Conservation (phyloP, 345 rosid species). For the Citrus sp. region DNA sequence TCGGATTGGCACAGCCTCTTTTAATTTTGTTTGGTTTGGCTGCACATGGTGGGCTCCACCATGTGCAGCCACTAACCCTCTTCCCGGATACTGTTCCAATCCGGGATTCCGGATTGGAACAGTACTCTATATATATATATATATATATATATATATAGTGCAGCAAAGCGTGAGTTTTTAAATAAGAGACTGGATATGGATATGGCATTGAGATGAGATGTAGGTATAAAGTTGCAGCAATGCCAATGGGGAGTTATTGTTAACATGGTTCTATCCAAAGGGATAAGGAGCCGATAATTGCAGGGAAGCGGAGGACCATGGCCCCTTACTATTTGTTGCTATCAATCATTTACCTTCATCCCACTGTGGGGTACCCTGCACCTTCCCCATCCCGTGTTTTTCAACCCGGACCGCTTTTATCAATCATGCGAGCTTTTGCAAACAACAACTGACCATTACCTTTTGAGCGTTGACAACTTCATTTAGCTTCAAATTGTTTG, state of each 20-base stretch:
- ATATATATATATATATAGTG: no score
- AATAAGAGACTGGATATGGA: neutral
- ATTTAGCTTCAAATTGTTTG: neutral
- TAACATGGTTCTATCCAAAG: slow-evolving; percentile 21
- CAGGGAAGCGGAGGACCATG: slow-evolving; percentile 16
- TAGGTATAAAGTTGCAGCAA: slow-evolving; percentile 19
- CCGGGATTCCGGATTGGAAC: no score
- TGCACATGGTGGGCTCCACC: no score
- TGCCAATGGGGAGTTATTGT: slow-evolving; percentile 24
- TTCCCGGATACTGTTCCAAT: no score
- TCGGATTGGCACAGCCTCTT: no score
- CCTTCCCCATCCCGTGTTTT: slow-evolving; percentile 12
- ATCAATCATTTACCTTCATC: slow-evolving; percentile 27
- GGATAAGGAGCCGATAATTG: slow-evolving; percentile 33
- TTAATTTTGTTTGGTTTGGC: no score
- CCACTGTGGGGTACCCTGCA: slow-evolving; percentile 12
- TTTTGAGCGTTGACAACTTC: neutral
- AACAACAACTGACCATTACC: neutral
- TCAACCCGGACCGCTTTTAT: slow-evolving; percentile 20
- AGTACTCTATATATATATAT: no score
- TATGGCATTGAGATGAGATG: slow-evolving; percentile 13
- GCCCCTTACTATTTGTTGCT: slow-evolving; percentile 23
- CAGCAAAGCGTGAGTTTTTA: neutral
- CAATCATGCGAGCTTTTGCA: neutral
- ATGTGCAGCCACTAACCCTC: no score